Conservation (phyloP, 2,329 filamentous ascomycete species). For the Calycina marina region DNA sequence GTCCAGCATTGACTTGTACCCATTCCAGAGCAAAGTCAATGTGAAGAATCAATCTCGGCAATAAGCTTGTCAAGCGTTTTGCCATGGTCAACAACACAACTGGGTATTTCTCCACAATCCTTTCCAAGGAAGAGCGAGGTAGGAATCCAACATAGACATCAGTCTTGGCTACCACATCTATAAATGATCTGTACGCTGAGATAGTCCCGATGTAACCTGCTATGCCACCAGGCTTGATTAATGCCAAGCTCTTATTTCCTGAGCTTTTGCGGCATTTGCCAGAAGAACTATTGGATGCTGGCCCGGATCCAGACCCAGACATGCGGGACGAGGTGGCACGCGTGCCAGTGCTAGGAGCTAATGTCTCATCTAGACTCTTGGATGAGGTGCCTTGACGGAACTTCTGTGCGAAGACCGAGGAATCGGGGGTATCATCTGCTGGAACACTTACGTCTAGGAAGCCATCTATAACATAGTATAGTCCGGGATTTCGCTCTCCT, state of each 20-base stretch:
- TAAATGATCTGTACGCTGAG: constrained; percentile 89
- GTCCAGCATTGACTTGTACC: constrained; percentile 90
- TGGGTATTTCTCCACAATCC: constrained; percentile 84
- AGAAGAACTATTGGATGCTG: constrained; percentile 15
- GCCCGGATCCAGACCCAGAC: constrained; percentile 15
- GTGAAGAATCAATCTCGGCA: constrained; percentile 81
- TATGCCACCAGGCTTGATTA: constrained; percentile 88
- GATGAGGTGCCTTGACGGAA: constrained; percentile 10
- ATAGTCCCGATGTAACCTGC: constrained; percentile 91
- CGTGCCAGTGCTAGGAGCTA: constrained; percentile 30
- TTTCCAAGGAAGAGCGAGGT: constrained; percentile 69
- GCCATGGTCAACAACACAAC: constrained; percentile 91
- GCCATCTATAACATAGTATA: constrained; percentile 96
- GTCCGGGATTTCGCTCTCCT: constrained; percentile 85
- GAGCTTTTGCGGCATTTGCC: constrained; percentile 28
- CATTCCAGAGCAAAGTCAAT: constrained; percentile 98
- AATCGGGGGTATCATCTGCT: constrained; percentile 29
- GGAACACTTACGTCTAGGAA: constrained; percentile 91
- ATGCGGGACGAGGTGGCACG: constrained; percentile 26
- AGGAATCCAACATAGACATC: constrained; percentile 97
- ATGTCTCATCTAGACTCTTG: constrained; percentile 22
- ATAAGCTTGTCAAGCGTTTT: constrained; percentile 76
- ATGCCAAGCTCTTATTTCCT: constrained; percentile 60
- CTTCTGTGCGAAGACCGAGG: constrained; percentile 17
- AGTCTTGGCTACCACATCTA: constrained; percentile 92